Evolutionary conservation across 1,284 basidiomycete genomes (phyloP).

Genomic region (Microbotryum saponariae): DNA sequence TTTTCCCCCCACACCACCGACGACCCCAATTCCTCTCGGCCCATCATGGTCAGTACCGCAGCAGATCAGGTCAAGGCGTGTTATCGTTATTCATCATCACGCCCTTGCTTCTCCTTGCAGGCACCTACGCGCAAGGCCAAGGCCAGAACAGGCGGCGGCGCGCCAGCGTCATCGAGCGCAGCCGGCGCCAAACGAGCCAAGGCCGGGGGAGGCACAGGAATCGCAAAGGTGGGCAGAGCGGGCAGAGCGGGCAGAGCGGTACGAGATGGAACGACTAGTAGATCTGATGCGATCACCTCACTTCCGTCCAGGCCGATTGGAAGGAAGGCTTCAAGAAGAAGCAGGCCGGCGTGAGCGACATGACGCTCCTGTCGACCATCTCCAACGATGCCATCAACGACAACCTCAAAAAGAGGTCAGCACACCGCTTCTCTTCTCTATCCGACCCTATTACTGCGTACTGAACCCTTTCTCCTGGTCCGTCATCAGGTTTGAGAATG

Average conservation of each 20-base stretch:
- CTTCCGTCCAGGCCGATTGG: constrained; percentile 72
- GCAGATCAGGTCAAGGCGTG: too few relatives aligned
- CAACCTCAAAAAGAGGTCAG: constrained; percentile 78
- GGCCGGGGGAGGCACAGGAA: constrained; percentile 9
- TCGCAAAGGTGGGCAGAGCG: constrained; percentile 21
- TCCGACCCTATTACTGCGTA: background rate
- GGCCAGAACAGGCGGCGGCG: constrained; percentile 15
- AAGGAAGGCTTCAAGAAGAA: constrained; percentile 91
- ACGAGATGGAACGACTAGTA: background rate
- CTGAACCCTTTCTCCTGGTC: background rate
- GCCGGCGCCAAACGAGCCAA: constrained; percentile 15
- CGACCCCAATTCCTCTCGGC: too few relatives aligned
- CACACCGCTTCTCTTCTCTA: background rate
- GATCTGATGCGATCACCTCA: rapidly evolving
- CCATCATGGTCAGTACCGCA: too few relatives aligned
- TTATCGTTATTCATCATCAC: background rate
- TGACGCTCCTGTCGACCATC: constrained; percentile 95
- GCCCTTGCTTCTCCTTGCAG: background rate
- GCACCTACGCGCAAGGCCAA: constrained; percentile 29
- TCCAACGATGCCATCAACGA: constrained; percentile 98
- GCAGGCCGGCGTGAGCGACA: constrained; percentile 96
- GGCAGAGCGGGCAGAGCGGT: background rate
- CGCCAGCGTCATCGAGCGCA: background rate
- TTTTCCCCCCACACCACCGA: too few relatives aligned
- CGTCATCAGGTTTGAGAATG: constrained; percentile 61